Conservation (phyloP, 1,139 yeast species). For the Suhomyces guaymorum region DNA sequence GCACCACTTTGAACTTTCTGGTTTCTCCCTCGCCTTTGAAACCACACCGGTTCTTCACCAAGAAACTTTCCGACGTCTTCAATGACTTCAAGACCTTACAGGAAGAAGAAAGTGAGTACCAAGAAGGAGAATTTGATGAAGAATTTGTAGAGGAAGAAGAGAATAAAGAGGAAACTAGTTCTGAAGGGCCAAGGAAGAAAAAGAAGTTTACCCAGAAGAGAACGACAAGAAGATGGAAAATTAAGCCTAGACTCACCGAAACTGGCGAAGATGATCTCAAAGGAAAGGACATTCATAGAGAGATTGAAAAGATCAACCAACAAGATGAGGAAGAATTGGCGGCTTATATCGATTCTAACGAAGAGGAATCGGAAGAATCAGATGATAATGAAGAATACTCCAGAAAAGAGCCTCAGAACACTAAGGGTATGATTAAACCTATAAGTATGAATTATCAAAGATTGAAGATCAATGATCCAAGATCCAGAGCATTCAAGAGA, state of each 20-base stretch:
- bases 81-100: constrained; percentile 30
- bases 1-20: constrained; percentile 26
- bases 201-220: constrained; percentile 57
- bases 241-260: constrained; percentile 43
- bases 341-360: constrained; percentile 25
- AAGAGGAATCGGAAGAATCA: constrained; percentile 18
- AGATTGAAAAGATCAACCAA: constrained; percentile 33
- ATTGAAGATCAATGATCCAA: constrained; percentile 45
- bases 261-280: constrained; percentile 30
- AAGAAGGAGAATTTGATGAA: constrained; percentile 15
- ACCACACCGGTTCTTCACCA: constrained; percentile 37
- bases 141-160: constrained; percentile 21
- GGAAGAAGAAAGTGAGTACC: constrained; percentile 17
- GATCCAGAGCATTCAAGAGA: constrained; percentile 30
- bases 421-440: constrained; percentile 33
- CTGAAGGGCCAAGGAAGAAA: constrained; percentile 19
- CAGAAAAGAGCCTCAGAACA: constrained; percentile 13
- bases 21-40: constrained; percentile 51
- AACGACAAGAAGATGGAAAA: constrained; percentile 60
- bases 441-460: constrained; percentile 43
- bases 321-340: constrained; percentile 22
- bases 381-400: constrained; percentile 25
- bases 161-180: constrained; percentile 15
- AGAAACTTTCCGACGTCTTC: constrained; percentile 33
- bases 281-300: constrained; percentile 43